A percentile compares a stretch with the other conserved stretches of the same genome.
Evolutionary conservation across 768 basidiomycete genomes (phyloP).

Genomic region (Ramaria sp.): DNA sequence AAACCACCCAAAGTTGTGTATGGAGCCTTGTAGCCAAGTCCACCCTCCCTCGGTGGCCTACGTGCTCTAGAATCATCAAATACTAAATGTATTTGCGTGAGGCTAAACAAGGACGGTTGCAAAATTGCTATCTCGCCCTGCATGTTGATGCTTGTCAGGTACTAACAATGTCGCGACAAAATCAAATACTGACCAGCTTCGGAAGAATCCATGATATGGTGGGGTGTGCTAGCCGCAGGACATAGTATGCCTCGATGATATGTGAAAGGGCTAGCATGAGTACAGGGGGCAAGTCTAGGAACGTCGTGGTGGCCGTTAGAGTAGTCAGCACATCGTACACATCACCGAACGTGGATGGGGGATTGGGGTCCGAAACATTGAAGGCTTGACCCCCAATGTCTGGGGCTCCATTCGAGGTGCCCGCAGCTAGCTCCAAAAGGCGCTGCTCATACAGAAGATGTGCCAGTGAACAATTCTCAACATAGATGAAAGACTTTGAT

Average conservation of each 20-base stretch:
- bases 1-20: conserved; percentile 50
- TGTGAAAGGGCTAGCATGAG: conserved; percentile 54
- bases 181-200: conserved; percentile 13
- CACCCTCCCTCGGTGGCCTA: conserved; percentile 40
- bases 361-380: conserved; percentile 53
- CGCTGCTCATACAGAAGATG: conserved; percentile 67
- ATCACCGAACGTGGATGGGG: conserved; percentile 52
- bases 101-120: conserved; percentile 47
- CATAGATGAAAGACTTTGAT: conserved; percentile 45
- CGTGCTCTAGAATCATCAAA: conserved; percentile 60
- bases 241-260: conserved; percentile 44
- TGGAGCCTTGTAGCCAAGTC: conserved; percentile 48
- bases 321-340: conserved; percentile 42
- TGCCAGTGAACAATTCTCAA: conserved; percentile 65
- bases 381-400: conserved; percentile 72
- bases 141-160: neutral
- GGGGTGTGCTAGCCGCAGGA: conserved; percentile 31
- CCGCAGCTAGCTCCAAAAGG: conserved; percentile 36
- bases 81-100: conserved; percentile 43
- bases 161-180: conserved; percentile 20
- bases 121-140: conserved; percentile 39
- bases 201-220: conserved; percentile 19
- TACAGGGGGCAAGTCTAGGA: conserved; percentile 48
- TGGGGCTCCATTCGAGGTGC: conserved; percentile 19
- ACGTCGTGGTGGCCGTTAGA: conserved; percentile 44